phyloP scores from a whole-genome alignment of 306 rosid genomes.

The Lathyrus sativus region DNA sequence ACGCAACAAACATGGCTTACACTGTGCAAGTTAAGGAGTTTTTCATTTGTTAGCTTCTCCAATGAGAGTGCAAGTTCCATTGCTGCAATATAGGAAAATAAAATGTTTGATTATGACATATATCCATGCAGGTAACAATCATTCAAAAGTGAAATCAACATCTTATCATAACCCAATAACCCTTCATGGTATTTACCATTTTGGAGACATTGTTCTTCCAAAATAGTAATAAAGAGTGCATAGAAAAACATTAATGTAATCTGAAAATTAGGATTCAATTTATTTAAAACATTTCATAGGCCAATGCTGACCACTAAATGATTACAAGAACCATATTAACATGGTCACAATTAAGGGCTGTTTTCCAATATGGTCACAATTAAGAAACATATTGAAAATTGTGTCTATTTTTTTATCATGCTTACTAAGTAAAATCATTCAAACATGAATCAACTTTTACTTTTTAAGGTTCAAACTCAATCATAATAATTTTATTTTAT shows the following conservation, averaged over 20 bases:
- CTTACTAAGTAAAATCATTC: not conserved
- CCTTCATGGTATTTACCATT: too few species aligned
- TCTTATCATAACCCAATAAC: slow-evolving; percentile 6
- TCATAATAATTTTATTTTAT: not conserved
- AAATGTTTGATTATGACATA: not conserved
- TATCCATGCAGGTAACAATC: not conserved
- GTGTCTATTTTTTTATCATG: not conserved
- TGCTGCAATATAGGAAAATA: slow-evolving; percentile 46
- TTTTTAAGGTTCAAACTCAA: not conserved
- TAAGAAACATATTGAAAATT: too few species aligned
- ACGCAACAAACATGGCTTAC: slow-evolving; percentile 47
- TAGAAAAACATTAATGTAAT: too few species aligned
- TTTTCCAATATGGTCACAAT: too few species aligned
- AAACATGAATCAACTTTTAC: not conserved
- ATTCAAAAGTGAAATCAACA: not conserved
- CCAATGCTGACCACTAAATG: too few species aligned
- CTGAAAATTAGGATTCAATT: too few species aligned
- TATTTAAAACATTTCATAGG: too few species aligned
- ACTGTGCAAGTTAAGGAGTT: slow-evolving; percentile 69
- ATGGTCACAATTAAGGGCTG: too few species aligned
- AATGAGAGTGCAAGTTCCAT: slow-evolving; percentile 92
- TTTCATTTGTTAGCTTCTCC: slow-evolving; percentile 86
- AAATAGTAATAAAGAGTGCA: too few species aligned
- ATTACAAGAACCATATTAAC: too few species aligned
- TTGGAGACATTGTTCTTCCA: too few species aligned